Percentiles rank a stretch among this genome's conserved stretches.
Conservation (phyloP, 192 early-diverging fungal species). For the Pecoramyces ruminantium region DNA sequence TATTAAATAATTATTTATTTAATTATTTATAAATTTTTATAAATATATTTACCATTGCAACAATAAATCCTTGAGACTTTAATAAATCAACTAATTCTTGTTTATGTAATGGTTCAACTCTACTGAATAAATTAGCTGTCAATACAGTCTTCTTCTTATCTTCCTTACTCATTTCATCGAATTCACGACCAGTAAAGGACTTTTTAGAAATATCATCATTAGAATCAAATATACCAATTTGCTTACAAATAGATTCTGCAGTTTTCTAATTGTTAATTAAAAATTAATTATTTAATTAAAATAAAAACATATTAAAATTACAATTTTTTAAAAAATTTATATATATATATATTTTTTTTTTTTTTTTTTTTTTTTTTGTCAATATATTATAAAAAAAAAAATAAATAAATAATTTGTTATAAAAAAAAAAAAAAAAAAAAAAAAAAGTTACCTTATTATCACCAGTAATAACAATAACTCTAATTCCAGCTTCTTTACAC, state of each 20-base stretch:
- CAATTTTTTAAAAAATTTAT: too few species aligned
- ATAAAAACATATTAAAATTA: too few species aligned
- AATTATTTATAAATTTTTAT: too few species aligned
- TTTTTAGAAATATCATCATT: conserved; percentile 46
- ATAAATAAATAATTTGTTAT: too few species aligned
- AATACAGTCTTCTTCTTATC: conserved; percentile 58
- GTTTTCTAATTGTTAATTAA: conserved; percentile 79
- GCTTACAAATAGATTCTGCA: conserved; percentile 84
- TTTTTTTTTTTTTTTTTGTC: too few species aligned
- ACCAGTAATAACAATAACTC: conserved; percentile 96
- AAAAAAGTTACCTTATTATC: conserved; percentile 51
- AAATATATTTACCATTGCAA: conserved; percentile 56
- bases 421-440: not conserved
- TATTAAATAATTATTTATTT: too few species aligned
- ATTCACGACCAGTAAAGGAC: conserved; percentile 85
- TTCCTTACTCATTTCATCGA: conserved; percentile 58
- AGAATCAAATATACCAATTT: conserved; percentile 77
- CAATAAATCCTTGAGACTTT: conserved; percentile 62
- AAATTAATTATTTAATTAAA: conserved; percentile 10
- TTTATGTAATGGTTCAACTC: conserved; percentile 94
- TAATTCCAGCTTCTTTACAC: conserved; percentile 86
- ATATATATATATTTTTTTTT: too few species aligned
- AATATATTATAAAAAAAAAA: too few species aligned
- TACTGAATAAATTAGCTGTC: conserved; percentile 71
- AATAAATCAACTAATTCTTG: conserved; percentile 81